phyloP scores from a whole-genome alignment of 352 stramenopile species.

The Pythium chondricola region DNA sequence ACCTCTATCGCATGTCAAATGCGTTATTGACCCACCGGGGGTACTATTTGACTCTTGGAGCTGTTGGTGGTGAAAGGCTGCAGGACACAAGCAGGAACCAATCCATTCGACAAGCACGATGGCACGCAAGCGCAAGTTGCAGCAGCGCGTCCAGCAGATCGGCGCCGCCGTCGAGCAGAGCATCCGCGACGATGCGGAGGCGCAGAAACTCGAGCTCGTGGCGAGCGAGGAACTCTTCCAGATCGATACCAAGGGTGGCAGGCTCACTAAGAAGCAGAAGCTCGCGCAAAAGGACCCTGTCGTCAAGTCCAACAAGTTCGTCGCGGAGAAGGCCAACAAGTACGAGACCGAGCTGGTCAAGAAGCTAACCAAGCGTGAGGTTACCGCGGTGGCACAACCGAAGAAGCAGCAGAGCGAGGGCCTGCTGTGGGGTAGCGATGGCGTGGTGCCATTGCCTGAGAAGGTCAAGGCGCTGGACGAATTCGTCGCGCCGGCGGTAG shows the following conservation, averaged over 20 bases:
- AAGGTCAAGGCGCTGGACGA: constrained; percentile 39
- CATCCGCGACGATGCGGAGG: constrained; percentile 71
- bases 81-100: constrained; percentile 7
- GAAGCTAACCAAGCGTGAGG: constrained; percentile 36
- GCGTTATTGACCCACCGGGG: constrained; percentile 2
- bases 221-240: constrained; percentile 72
- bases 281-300: constrained; percentile 62
- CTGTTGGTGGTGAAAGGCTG: constrained; percentile 18
- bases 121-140: constrained; percentile 45
- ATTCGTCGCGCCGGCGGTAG: constrained; percentile 52
- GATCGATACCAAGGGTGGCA: constrained; percentile 65
- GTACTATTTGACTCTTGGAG: constrained; percentile 9
- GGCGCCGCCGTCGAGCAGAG: constrained; percentile 68
- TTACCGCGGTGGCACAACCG: constrained; percentile 8
- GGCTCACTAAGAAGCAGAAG: constrained; percentile 64
- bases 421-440: constrained; percentile 42
- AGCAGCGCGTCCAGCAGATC: constrained; percentile 62
- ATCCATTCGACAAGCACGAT: constrained; percentile 18
- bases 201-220: constrained; percentile 74
- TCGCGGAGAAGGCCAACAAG: constrained; percentile 54
- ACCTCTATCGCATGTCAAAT: too few relatives aligned
- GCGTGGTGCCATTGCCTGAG: constrained; percentile 27
- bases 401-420: constrained; percentile 9
- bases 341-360: constrained; percentile 45
- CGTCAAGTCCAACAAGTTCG: constrained; percentile 69